Base-by-base conservation (phyloP, 768 basidiomycete genomes). In the Chlorophyllum brunneum region DNA sequence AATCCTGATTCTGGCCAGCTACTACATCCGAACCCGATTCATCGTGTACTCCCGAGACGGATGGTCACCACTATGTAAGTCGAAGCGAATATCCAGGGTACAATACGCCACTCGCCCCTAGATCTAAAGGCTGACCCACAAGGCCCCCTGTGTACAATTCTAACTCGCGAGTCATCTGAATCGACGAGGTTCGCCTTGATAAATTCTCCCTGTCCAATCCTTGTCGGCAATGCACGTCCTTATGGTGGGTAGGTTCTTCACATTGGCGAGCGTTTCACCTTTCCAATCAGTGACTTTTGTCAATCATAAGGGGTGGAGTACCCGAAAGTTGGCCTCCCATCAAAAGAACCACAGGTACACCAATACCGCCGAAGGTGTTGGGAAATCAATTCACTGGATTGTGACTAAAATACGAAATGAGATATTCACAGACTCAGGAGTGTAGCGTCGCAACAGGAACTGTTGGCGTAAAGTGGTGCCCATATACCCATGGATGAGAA, bases 371-470 rank as follows among this genome's bases (percentile, higher is more conserved):
- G 50, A 51, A 50, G 7, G 13, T 10, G 24, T 48, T 39, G 47
- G 36, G 18, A 27, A 20, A 38, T 40, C 48, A 50, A 50, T 50
- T 50, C 27, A 41, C 20, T 37, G 34, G 11, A 27, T 29, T 29
- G 23, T 38, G 8, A 36, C 8, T 10, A 15, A 34, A 15, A 31
- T 4, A 27, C 10, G 24, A 24, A 43, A 8, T 24, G 22, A 15
- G 34, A 8, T 23, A 47, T 37, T 52, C 51, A 33, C 51, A 52
- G 51, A 52, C 42, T 43, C 51, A 52, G 51, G 51, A 36, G 9
- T 52, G 46, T 34, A n/a, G 8, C 27, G 18, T 31, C 16, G 18
- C 20, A 36, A 47, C 31, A 23, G 45, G 31, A 36, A 36, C 4
- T 24, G 20, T 18, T 34, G 45, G 33, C 22, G 23, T 30, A n/a